Evolutionary conservation across 164 flowering plant genomes (phyloP), one percentile per base, ranked within the genome.

Genomic region (Aristolochia contorta): DNA sequence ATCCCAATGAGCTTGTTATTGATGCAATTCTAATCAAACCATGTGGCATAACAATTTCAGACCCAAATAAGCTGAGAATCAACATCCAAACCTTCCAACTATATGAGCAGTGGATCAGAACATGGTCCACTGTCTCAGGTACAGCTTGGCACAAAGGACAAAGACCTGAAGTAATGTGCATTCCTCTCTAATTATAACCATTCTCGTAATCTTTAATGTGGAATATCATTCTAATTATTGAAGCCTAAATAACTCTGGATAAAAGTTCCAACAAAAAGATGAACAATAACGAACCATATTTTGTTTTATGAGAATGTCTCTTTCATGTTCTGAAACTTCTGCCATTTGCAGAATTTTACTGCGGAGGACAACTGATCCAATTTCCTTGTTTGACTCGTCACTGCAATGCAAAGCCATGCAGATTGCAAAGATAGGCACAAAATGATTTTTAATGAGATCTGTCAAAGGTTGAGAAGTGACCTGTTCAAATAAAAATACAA

Each of bases 401-500:
- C 85, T 82, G 70, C 95, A 84, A 67, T 88, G 88, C 69, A 86
- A 68, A 23, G 82, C 86, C 83, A 94, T 85, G 68, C 91, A 86
- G 33, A 85, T 64, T 10, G 96, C 79, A 80, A 90, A 91, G 51
- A 91, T 79, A 47, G 86, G 82, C 65, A 86, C 95, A 82, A 94
- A 94, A 59, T 94, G 83, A 46, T 67, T 61, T 68, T 70, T 83
- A 16, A 79, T 80, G 69, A 94, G 70, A 67, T 45, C 75, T 23
- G 78, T 65, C 78, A 81, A 57, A 51, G 96, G 74, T 53, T 82
- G 78, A 59, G 72, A 56, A 65, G 86, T 69, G 65, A 86, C 75
- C 99, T 94, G 87, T 30, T 22, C 16, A 22, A 53, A 53, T 53
- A 23, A 16, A 37, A 37, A 37, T 37, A 37, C 43, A 37, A 10